Conservation (phyloP, 2,329 filamentous ascomycete species). For the Elsinoe australis region DNA sequence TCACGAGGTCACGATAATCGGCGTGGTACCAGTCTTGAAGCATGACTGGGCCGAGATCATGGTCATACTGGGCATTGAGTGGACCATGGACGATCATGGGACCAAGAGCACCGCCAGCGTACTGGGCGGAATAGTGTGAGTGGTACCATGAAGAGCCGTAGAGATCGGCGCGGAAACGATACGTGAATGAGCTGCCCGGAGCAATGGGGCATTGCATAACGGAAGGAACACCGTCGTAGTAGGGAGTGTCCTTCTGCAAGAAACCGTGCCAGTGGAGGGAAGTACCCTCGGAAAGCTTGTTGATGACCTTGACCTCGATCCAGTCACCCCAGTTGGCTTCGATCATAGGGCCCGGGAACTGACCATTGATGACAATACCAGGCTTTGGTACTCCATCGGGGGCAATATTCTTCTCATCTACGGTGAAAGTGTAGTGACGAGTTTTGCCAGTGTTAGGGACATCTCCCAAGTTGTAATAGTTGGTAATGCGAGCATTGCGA, state of each 20-base stretch:
- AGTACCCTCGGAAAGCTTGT: slow-evolving; percentile 36
- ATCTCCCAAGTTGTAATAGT: slow-evolving; percentile 26
- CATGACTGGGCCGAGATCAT: slow-evolving; percentile 38
- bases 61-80: slow-evolving; percentile 34
- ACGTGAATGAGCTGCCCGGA: slow-evolving; percentile 31
- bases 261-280: slow-evolving; percentile 49
- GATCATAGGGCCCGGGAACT: slow-evolving; percentile 20
- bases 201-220: slow-evolving; percentile 42
- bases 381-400: slow-evolving; percentile 30
- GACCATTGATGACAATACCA: slow-evolving; percentile 21
- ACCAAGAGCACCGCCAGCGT: slow-evolving; percentile 36
- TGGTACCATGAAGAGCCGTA: slow-evolving; percentile 37
- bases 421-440: slow-evolving; percentile 29
- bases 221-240: slow-evolving; percentile 43
- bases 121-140: slow-evolving; percentile 35
- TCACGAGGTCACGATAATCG: slow-evolving; percentile 27
- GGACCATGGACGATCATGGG: slow-evolving; percentile 40
- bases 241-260: slow-evolving; percentile 46
- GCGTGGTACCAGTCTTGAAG: slow-evolving; percentile 39
- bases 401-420: slow-evolving; percentile 26
- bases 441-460: slow-evolving; percentile 31
- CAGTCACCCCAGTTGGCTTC: slow-evolving; percentile 27
- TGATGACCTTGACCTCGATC: slow-evolving; percentile 31
- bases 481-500: slow-evolving; percentile 25
- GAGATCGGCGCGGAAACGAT: slow-evolving; percentile 35